Conservation (phyloP, 2,329 filamentous ascomycete species). For the Hypoxylon sp. region DNA sequence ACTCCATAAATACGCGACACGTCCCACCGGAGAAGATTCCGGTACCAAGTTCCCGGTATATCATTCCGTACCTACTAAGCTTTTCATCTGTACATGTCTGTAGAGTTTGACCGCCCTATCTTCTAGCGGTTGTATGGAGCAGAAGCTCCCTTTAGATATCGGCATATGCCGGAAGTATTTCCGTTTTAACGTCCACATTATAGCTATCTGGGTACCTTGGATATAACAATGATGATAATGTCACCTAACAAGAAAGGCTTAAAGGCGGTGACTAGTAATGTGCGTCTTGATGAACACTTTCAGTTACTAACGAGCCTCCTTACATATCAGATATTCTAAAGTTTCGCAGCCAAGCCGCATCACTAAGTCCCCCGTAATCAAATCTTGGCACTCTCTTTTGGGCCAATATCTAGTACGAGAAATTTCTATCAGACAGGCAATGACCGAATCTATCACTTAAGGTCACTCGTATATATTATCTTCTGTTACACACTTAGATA, state of each 20-base stretch:
- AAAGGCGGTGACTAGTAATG: neutral
- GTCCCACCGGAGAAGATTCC: conserved; percentile 18
- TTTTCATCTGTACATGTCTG: neutral
- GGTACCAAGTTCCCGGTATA: conserved; percentile 19
- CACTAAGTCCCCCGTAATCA: neutral
- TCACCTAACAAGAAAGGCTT: neutral
- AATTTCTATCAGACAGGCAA: neutral
- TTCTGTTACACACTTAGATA: neutral
- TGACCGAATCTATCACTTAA: neutral
- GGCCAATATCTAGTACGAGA: neutral
- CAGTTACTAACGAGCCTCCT: neutral
- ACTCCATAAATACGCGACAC: conserved; percentile 25
- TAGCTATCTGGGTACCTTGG: neutral
- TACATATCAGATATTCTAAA: neutral
- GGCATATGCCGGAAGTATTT: neutral
- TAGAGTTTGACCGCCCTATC: conserved; percentile 16
- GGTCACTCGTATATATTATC: neutral
- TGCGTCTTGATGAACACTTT: neutral
- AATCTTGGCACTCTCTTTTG: neutral
- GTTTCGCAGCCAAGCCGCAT: neutral
- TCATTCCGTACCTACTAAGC: neutral
- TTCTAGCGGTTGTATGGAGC: conserved; percentile 4
- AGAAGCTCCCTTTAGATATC: conserved; percentile 8
- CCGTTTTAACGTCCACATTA: neutral
- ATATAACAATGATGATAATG: neutral